Percentiles rank a stretch among this genome's conserved stretches.
Conservation (phyloP, 345 rosid species). For the Psidium guajava region DNA sequence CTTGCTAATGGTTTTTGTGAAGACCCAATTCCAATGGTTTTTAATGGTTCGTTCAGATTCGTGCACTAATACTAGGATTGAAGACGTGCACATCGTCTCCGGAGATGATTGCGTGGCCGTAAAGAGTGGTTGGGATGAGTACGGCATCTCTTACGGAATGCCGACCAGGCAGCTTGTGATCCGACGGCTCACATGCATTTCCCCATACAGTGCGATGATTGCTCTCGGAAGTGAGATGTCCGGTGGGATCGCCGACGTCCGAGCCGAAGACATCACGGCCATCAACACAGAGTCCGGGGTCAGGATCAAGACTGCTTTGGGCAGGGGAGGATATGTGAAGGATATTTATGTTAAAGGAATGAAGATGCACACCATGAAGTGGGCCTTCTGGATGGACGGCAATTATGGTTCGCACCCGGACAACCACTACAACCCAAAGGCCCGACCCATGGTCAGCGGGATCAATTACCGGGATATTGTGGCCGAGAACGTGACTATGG, state of each 20-base stretch:
- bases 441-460: constrained; percentile 46
- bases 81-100: constrained; percentile 79
- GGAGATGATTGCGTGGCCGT: constrained; percentile 96
- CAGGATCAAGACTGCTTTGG: constrained; percentile 67
- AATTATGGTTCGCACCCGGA: constrained; percentile 66
- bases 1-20: neutral
- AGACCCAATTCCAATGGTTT: neutral
- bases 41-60: constrained; percentile 40
- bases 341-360: constrained; percentile 42
- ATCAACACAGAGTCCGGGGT: constrained; percentile 64
- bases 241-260: constrained; percentile 64
- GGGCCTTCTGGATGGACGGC: constrained; percentile 75
- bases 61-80: constrained; percentile 74
- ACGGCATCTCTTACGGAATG: constrained; percentile 58
- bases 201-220: constrained; percentile 66
- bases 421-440: constrained; percentile 51
- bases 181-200: constrained; percentile 59
- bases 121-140: constrained; percentile 86
- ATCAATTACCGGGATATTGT: constrained; percentile 57
- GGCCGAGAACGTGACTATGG: constrained; percentile 59
- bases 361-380: constrained; percentile 71
- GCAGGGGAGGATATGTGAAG: constrained; percentile 63
- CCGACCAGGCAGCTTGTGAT: constrained; percentile 55
- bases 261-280: constrained; percentile 71
- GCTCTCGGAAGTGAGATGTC: constrained; percentile 84